Evolutionary conservation across 2,329 filamentous ascomycete genomes (phyloP).

Genomic region (Botrytis medusae): DNA sequence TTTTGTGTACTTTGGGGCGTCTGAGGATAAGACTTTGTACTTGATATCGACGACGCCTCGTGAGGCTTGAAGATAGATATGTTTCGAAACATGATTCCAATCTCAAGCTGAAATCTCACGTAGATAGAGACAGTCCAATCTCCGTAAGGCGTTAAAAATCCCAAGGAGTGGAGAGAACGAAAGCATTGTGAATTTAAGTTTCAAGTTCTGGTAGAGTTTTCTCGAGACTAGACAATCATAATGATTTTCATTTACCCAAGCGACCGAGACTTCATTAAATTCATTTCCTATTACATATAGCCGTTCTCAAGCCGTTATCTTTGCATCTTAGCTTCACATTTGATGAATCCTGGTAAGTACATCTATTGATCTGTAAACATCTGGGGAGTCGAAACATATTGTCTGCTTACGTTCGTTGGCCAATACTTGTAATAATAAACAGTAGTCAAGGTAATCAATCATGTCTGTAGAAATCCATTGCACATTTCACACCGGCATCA

Average conservation of each 20-base stretch:
- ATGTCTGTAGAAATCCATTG: neutral
- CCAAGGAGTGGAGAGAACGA: neutral
- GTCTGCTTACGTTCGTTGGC: neutral
- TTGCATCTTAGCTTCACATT: neutral
- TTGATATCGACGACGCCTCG: neutral
- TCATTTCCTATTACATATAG: neutral
- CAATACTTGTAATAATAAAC: neutral
- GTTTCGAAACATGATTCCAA: neutral
- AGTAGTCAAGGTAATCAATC: neutral
- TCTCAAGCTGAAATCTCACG: neutral
- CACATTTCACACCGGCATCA: neutral
- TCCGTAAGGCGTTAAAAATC: neutral
- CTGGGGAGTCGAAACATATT: neutral
- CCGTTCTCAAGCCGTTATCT: neutral
- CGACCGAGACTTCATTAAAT: constrained; percentile 1
- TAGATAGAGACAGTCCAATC: constrained; percentile 10
- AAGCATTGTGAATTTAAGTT: constrained; percentile 1
- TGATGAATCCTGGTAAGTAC: neutral
- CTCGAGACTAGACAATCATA: neutral
- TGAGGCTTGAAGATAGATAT: neutral
- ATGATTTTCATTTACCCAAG: constrained; percentile 7
- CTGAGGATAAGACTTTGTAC: neutral
- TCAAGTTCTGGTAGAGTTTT: neutral
- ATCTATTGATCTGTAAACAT: neutral
- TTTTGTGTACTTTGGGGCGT: neutral